Conservation (phyloP, 495 filamentous ascomycete species). For the Pseudoneurospora amorphoporcata region DNA sequence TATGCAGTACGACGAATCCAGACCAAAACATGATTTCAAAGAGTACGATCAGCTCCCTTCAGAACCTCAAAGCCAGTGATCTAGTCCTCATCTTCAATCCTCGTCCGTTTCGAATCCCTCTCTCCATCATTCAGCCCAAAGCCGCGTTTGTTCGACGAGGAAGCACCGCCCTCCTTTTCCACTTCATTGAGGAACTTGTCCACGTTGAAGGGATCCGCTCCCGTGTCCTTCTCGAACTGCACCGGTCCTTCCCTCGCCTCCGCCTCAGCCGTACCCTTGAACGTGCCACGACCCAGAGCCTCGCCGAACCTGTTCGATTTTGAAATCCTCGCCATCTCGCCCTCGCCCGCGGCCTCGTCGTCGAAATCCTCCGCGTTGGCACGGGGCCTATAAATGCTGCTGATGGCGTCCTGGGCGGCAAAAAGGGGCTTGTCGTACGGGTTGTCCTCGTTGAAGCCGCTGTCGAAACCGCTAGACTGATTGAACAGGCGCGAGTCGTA, state of each 20-base stretch:
- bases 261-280: constrained; percentile 79
- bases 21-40: neutral
- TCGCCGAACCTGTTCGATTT: constrained; percentile 73
- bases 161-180: constrained; percentile 32
- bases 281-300: constrained; percentile 78
- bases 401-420: constrained; percentile 91
- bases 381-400: constrained; percentile 82
- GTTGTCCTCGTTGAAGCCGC: constrained; percentile 95
- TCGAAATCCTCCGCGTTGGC: constrained; percentile 60
- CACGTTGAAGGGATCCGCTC: constrained; percentile 78
- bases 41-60: neutral
- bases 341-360: constrained; percentile 68
- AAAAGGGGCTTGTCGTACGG: constrained; percentile 96
- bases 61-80: neutral
- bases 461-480: constrained; percentile 77
- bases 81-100: constrained; percentile 56
- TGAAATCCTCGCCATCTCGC: constrained; percentile 77
- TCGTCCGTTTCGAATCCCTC: constrained; percentile 62
- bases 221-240: constrained; percentile 93
- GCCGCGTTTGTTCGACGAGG: constrained; percentile 55
- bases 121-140: constrained; percentile 77
- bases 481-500: constrained; percentile 96
- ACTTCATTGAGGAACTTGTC: constrained; percentile 86
- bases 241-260: constrained; percentile 87
- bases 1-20: neutral